These are phyloP conservation scores for Trifolium dubium DNA, from an alignment of 306 rosid species.

Conservation along the genomic window DNA sequence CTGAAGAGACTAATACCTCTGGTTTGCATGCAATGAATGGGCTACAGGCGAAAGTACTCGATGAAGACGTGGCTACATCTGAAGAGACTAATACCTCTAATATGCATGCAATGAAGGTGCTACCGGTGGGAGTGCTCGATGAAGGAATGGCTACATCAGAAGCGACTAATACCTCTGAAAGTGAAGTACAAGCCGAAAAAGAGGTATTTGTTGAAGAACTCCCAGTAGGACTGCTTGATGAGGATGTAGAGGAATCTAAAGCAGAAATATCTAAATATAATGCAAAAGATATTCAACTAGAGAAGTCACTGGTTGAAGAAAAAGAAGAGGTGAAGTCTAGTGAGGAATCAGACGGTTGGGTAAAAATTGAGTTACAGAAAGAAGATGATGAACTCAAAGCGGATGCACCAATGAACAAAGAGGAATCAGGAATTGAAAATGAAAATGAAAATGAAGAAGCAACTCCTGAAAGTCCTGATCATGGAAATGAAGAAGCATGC, in stretches of 20 bases:
- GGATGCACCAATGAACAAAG: neutral
- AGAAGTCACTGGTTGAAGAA: slow-evolving; percentile 35
- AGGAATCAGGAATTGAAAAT: neutral
- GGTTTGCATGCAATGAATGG: neutral
- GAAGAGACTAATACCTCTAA: neutral
- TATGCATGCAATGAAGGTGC: neutral
- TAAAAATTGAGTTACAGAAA: slow-evolving; percentile 14
- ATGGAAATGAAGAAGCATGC: neutral
- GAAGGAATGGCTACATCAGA: neutral
- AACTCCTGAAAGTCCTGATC: neutral
- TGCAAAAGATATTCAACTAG: slow-evolving; percentile 4
- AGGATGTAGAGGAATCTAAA: slow-evolving; percentile 18
- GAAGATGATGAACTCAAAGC: slow-evolving; percentile 34
- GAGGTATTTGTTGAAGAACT: slow-evolving; percentile 21
- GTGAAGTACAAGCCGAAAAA: neutral
- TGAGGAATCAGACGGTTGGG: slow-evolving; percentile 37
- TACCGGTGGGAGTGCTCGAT: slow-evolving; percentile 29
- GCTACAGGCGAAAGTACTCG: neutral
- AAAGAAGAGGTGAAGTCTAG: slow-evolving; percentile 32
- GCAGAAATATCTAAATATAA: neutral
- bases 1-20: neutral
- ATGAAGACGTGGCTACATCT: neutral
- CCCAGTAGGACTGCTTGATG: slow-evolving; percentile 40
- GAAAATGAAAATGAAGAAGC: neutral
- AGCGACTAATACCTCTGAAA: neutral